Conservation (phyloP, 495 filamentous ascomycete genomes). For the Thermothielavioides terrestris region DNA sequence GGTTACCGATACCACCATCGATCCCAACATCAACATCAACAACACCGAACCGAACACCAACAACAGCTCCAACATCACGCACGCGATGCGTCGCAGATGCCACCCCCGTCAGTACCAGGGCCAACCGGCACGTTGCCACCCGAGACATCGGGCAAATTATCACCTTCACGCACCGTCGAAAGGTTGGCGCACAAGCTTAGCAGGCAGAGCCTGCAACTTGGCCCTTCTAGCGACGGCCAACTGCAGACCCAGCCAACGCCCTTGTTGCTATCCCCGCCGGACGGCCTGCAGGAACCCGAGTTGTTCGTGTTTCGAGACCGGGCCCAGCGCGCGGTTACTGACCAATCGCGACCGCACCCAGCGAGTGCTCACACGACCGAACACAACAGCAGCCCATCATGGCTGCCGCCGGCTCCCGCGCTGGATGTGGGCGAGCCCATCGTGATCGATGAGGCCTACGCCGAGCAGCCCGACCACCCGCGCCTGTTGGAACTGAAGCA, state of each 20-base stretch:
- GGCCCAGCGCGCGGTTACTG: not conserved
- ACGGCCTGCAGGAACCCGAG: not conserved
- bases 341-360: not conserved
- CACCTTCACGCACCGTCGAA: conserved; percentile 15
- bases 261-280: not conserved
- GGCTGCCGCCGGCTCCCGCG: not conserved
- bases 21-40: not conserved
- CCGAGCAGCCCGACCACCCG: not conserved
- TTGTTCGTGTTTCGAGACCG: not conserved
- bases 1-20: too few relatives aligned
- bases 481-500: conserved; percentile 2
- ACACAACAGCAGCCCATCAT: not conserved
- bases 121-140: not conserved
- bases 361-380: not conserved
- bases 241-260: not conserved
- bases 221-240: not conserved
- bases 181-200: conserved; percentile 29
- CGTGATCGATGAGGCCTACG: conserved; percentile 3
- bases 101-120: not conserved
- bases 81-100: not conserved
- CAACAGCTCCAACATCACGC: not conserved
- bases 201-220: conserved; percentile 25
- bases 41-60: not conserved
- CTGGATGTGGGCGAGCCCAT: not conserved
- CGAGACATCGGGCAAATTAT: not conserved